Conservation (phyloP, 78 protist genomes). For the Tieghemostelium lacteum region DNA sequence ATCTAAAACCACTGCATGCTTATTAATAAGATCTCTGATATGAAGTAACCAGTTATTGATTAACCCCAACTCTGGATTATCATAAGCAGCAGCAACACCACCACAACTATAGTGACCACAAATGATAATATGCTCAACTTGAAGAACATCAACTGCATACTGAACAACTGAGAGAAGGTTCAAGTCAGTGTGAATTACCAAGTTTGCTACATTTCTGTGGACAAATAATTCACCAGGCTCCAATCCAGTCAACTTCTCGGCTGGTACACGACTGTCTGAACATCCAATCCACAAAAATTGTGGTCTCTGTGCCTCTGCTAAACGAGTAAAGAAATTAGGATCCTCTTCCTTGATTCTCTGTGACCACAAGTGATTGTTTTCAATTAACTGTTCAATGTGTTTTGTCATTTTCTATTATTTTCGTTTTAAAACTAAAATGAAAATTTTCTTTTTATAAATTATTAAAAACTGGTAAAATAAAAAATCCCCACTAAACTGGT, state of each 20-base stretch:
- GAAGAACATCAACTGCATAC: conserved; percentile 91
- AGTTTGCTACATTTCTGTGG: conserved; percentile 94
- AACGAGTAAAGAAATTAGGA: conserved; percentile 81
- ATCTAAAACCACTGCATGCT: conserved; percentile 31
- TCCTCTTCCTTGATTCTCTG: conserved; percentile 49
- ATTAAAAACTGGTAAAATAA: too few species aligned
- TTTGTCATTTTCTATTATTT: too few species aligned
- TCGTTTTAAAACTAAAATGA: too few species aligned
- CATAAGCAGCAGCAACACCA: conserved; percentile 81
- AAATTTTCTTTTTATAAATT: too few species aligned
- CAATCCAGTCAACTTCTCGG: conserved; percentile 82
- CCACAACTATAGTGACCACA: conserved; percentile 96
- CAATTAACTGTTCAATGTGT: conserved; percentile 41
- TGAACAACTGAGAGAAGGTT: conserved; percentile 87
- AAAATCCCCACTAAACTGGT: too few species aligned
- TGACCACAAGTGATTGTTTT: conserved; percentile 83
- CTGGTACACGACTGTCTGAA: conserved; percentile 95
- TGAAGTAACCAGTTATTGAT: conserved; percentile 92
- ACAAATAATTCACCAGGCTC: conserved; percentile 92
- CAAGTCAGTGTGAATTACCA: conserved; percentile 87
- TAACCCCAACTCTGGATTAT: conserved; percentile 58
- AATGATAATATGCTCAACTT: conserved; percentile 91
- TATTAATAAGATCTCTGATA: conserved; percentile 77
- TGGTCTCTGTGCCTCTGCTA: conserved; percentile 83
- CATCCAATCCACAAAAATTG: conserved; percentile 95